These are phyloP conservation scores for Boechera divaricarpa DNA, from an alignment of 345 rosid genomes.

Conservation along the genomic window DNA sequence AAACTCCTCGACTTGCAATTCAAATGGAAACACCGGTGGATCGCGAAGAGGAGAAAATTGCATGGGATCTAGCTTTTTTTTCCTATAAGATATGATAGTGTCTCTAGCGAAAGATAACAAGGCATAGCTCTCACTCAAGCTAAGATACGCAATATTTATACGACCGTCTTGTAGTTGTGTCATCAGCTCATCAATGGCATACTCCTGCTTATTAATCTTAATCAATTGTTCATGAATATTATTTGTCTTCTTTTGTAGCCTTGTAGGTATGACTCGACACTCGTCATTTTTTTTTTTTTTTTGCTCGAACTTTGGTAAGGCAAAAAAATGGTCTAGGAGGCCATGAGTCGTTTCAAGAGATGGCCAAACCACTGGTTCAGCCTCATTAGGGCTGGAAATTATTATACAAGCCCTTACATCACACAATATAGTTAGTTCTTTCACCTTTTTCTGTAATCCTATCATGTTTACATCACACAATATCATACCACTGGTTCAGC, in stretches of 20 bases:
- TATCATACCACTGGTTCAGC: no score
- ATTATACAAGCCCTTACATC: slow-evolving; percentile 63
- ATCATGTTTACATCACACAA: slow-evolving; percentile 34
- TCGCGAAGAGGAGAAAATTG: slow-evolving; percentile 13
- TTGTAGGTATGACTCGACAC: slow-evolving; percentile 28
- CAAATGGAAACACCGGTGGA: slow-evolving; percentile 5
- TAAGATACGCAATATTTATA: neutral
- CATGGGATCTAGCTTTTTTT: neutral
- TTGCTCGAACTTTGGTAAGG: slow-evolving; percentile 25
- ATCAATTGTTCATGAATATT: slow-evolving; percentile 10
- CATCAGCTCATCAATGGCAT: slow-evolving; percentile 37
- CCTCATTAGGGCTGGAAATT: slow-evolving; percentile 50
- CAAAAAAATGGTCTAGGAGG: slow-evolving; percentile 28
- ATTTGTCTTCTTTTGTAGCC: slow-evolving; percentile 8
- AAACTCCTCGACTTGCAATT: neutral
- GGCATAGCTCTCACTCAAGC: slow-evolving; percentile 1
- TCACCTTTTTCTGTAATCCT: slow-evolving; percentile 65
- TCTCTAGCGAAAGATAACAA: slow-evolving; percentile 16
- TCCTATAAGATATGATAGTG: slow-evolving; percentile 8
- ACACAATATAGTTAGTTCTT: slow-evolving; percentile 62
- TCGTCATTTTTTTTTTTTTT: slow-evolving; percentile 26
- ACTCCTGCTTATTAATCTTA: neutral
- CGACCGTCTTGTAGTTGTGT: neutral
- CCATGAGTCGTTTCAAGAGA: slow-evolving; percentile 30
- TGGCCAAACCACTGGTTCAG: slow-evolving; percentile 64